Percentiles rank a stretch among this genome's conserved stretches.
Evolutionary conservation across 2,329 filamentous ascomycete species (phyloP).

Genomic region (Beauveria australis): DNA sequence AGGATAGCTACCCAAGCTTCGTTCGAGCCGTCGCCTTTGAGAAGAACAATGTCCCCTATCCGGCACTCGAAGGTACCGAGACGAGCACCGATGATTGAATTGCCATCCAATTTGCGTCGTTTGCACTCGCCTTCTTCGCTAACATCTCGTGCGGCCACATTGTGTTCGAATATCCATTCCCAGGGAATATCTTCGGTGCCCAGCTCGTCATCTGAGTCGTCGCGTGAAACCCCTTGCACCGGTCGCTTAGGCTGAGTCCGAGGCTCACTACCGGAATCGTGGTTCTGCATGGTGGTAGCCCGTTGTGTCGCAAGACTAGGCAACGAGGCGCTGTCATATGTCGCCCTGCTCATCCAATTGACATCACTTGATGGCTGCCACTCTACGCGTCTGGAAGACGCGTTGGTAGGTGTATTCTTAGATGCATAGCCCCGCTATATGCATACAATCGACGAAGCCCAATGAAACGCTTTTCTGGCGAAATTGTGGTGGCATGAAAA

Average conservation of each 20-base stretch:
- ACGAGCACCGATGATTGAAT: constrained; percentile 67
- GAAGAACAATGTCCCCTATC: constrained; percentile 73
- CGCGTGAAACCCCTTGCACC: neutral
- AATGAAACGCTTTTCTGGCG: neutral
- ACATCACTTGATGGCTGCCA: constrained; percentile 1
- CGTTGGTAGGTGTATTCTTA: constrained; percentile 2
- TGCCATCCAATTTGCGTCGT: constrained; percentile 25
- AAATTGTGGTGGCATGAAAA: neutral
- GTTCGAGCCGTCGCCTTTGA: constrained; percentile 79
- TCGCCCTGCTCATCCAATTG: neutral
- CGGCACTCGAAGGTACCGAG: constrained; percentile 75
- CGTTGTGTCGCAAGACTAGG: neutral
- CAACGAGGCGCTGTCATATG: neutral
- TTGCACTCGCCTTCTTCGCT: constrained; percentile 25
- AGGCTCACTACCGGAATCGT: neutral
- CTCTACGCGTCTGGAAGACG: constrained; percentile 14
- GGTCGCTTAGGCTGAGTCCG: constrained; percentile 2
- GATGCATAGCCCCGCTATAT: constrained; percentile 11
- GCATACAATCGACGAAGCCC: neutral
- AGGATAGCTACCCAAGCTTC: constrained; percentile 92
- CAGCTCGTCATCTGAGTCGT: constrained; percentile 72
- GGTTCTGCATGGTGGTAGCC: neutral
- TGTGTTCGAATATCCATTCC: constrained; percentile 65
- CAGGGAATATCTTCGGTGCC: constrained; percentile 63
- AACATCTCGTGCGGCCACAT: constrained; percentile 19